Evolutionary conservation across 768 basidiomycete genomes (phyloP).

Genomic region (Boletus edulis): DNA sequence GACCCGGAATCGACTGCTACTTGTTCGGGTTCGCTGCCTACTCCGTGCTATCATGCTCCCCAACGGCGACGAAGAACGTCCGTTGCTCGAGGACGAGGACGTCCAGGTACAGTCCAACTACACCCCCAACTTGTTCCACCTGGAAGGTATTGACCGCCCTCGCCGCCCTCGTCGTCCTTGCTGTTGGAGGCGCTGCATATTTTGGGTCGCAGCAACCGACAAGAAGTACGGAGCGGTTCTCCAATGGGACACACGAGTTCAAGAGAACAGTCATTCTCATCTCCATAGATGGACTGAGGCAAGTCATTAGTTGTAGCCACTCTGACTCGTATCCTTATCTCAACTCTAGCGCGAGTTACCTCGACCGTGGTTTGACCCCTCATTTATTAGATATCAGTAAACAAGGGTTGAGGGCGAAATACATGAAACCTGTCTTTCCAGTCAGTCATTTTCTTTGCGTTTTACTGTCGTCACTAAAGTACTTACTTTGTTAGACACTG

Average conservation of each 20-base stretch:
- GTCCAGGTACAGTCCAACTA: background rate
- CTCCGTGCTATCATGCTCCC: background rate
- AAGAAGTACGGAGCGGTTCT: conserved; percentile 37
- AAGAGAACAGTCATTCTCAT: conserved; percentile 79
- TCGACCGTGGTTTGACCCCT: conserved; percentile 83
- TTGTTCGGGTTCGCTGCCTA: too few species aligned
- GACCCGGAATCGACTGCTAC: too few species aligned
- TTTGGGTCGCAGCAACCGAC: conserved; percentile 2
- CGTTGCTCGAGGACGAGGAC: conserved; percentile 19
- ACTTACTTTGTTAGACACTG: conserved; percentile 51
- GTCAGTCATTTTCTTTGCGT: conserved; percentile 44
- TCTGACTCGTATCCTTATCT: conserved; percentile 1
- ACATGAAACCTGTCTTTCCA: conserved; percentile 84
- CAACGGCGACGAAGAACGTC: conserved; percentile 27
- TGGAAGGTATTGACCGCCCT: conserved; percentile 18
- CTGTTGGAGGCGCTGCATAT: conserved; percentile 11
- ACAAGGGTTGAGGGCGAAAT: conserved; percentile 84
- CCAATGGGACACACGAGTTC: conserved; percentile 83
- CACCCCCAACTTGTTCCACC: background rate
- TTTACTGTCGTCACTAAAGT: background rate
- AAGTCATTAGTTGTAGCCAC: conserved; percentile 14
- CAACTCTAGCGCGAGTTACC: conserved; percentile 69
- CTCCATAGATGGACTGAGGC: conserved; percentile 86
- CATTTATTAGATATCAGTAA: conserved; percentile 78
- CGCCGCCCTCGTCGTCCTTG: conserved; percentile 11